Evolutionary conservation across 768 basidiomycete genomes (phyloP).

Genomic region (Tylopilus balloui): DNA sequence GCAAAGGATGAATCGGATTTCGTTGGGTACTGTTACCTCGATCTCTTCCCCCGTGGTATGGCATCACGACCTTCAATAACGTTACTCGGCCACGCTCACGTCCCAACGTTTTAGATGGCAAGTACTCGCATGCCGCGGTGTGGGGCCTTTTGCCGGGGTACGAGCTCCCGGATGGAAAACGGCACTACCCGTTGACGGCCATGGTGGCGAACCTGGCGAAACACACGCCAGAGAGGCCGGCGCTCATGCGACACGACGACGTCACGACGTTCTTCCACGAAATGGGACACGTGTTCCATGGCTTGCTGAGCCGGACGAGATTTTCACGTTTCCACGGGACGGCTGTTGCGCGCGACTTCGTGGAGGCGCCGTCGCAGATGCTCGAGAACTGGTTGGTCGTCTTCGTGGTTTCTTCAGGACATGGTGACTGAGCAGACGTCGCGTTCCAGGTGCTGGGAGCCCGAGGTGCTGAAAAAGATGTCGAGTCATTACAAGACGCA

Average conservation of each 20-base stretch:
- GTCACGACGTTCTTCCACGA: slow-evolving; percentile 93
- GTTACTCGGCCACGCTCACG: neutral
- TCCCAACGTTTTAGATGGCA: slow-evolving; percentile 45
- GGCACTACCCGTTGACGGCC: slow-evolving; percentile 69
- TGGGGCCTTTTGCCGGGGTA: slow-evolving; percentile 74
- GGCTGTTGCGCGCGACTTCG: slow-evolving; percentile 74
- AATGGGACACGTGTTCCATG: slow-evolving; percentile 76
- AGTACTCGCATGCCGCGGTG: slow-evolving; percentile 85
- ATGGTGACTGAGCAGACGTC: neutral
- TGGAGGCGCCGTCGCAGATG: slow-evolving; percentile 91
- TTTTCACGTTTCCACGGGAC: slow-evolving; percentile 83
- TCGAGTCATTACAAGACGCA: slow-evolving; percentile 76
- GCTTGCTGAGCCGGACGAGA: slow-evolving; percentile 62
- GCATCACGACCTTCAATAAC: neutral
- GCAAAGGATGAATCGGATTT: slow-evolving; percentile 69
- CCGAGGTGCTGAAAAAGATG: slow-evolving; percentile 68
- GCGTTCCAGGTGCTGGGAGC: slow-evolving; percentile 69
- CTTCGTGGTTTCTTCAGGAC: neutral
- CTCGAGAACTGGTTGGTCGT: slow-evolving; percentile 73
- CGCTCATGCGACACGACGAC: slow-evolving; percentile 82
- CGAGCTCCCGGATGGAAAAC: slow-evolving; percentile 47
- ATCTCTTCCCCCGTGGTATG: slow-evolving; percentile 78
- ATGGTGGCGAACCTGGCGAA: slow-evolving; percentile 94
- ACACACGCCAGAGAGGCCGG: slow-evolving; percentile 72
- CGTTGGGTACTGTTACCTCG: slow-evolving; percentile 82